These are phyloP conservation scores for Cokeromyces recurvatus DNA, from an alignment of 371 early-diverging fungal genomes.

Conservation along the genomic window DNA sequence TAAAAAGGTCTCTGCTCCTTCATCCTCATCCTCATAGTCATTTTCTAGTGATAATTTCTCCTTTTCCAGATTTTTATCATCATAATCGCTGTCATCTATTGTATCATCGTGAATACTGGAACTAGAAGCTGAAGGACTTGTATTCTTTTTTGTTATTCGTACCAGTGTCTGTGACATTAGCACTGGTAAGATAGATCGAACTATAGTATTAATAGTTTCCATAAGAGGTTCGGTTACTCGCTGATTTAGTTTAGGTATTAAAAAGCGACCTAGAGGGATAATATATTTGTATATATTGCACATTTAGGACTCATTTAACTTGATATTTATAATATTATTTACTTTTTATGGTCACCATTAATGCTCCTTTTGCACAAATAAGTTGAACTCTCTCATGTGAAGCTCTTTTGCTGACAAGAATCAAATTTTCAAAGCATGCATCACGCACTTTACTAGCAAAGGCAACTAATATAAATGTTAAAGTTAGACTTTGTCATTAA, in stretches of 20 bases:
- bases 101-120: neutral
- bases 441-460: constrained; percentile 32
- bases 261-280: constrained; percentile 24
- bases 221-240: constrained; percentile 40
- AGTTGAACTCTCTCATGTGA: constrained; percentile 37
- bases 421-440: constrained; percentile 29
- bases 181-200: constrained; percentile 18
- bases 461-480: constrained; percentile 14
- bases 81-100: neutral
- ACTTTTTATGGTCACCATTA: constrained; percentile 39
- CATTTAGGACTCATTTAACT: too few species aligned
- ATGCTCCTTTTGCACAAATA: constrained; percentile 31
- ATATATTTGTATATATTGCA: too few species aligned
- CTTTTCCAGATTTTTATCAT: too few species aligned
- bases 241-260: constrained; percentile 23
- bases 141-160: neutral
- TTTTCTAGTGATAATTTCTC: too few species aligned
- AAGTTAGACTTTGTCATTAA: neutral
- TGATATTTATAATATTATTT: constrained; percentile 2
- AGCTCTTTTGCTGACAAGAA: constrained; percentile 20
- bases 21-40: constrained; percentile 2
- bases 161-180: constrained; percentile 32
- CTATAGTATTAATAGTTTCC: constrained; percentile 21
- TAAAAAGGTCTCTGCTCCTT: constrained; percentile 4
- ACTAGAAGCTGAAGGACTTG: neutral